Percentiles rank a stretch among this genome's conserved stretches.
Evolutionary conservation across 176 grass and related monocot species (phyloP).

Genomic region (Lolium rigidum): DNA sequence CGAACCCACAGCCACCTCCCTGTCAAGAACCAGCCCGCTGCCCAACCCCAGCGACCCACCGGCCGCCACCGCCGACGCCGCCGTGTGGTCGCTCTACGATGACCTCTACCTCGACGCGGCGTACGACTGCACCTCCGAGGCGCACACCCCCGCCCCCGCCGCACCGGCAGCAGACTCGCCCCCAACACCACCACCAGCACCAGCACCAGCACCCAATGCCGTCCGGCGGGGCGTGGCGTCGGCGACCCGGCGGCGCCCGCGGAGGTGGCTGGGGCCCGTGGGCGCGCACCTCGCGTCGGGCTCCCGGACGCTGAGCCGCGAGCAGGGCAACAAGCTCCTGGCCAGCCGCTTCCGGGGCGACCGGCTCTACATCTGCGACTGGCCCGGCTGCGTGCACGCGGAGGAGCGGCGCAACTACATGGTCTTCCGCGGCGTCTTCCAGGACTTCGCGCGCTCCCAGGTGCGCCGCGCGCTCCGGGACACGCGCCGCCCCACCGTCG

Average conservation of each 20-base stretch:
- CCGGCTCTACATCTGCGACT: slow-evolving; percentile 91
- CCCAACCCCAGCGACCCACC: neutral
- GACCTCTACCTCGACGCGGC: slow-evolving; percentile 87
- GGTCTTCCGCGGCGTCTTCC: slow-evolving; percentile 95
- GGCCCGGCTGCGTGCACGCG: slow-evolving; percentile 84
- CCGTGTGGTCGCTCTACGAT: slow-evolving; percentile 83
- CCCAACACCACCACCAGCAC: too few relatives aligned
- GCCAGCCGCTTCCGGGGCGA: slow-evolving; percentile 88
- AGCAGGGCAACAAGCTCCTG: slow-evolving; percentile 88
- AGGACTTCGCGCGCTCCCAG: slow-evolving; percentile 75
- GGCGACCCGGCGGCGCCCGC: slow-evolving; percentile 16
- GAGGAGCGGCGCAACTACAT: slow-evolving; percentile 96
- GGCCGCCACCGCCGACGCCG: neutral
- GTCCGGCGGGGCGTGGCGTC: slow-evolving; percentile 43
- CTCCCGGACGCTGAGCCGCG: slow-evolving; percentile 75
- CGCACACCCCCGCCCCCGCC: slow-evolving; percentile 7
- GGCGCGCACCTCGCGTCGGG: slow-evolving; percentile 78
- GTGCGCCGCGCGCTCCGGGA: slow-evolving; percentile 79
- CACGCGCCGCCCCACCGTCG: slow-evolving; percentile 64
- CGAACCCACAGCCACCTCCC: slow-evolving; percentile 7
- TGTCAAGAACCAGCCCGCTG: neutral
- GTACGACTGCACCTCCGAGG: slow-evolving; percentile 78
- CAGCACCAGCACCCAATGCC: neutral
- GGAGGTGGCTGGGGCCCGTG: slow-evolving; percentile 59
- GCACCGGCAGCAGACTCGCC: too few relatives aligned